Percentiles rank a stretch among this genome's conserved stretches.
Evolutionary conservation across 176 grass and related monocot species (phyloP).

Genomic region (Musa acuminata): DNA sequence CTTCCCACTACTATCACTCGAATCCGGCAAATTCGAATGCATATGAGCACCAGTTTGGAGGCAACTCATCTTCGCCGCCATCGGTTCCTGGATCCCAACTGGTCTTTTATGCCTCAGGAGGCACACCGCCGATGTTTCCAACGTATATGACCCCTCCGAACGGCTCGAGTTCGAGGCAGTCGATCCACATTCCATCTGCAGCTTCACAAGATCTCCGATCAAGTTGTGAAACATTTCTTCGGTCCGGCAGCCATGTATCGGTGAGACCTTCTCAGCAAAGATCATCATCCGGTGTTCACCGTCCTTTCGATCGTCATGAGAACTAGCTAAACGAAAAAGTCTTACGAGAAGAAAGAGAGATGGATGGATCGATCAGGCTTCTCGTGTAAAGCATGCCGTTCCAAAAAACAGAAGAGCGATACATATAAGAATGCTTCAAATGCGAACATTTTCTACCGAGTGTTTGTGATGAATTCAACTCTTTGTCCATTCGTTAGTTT

Average conservation of each 20-base stretch:
- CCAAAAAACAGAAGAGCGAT: no score
- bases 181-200: neutral
- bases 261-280: neutral
- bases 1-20: neutral
- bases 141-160: neutral
- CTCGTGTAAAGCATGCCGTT: no score
- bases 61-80: neutral
- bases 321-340: neutral
- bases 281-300: neutral
- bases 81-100: neutral
- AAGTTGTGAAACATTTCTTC: neutral
- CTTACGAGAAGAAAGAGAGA: neutral
- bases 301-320: neutral
- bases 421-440: no score
- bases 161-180: neutral
- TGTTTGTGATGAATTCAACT: no score
- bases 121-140: neutral
- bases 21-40: neutral
- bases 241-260: neutral
- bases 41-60: neutral
- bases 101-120: conserved; percentile 2
- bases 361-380: no score
- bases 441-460: no score
- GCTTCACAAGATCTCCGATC: conserved; percentile 1
- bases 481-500: no score